Evolutionary conservation across 2,329 filamentous ascomycete genomes (phyloP).

Genomic region (Pleomassaria siparia): DNA sequence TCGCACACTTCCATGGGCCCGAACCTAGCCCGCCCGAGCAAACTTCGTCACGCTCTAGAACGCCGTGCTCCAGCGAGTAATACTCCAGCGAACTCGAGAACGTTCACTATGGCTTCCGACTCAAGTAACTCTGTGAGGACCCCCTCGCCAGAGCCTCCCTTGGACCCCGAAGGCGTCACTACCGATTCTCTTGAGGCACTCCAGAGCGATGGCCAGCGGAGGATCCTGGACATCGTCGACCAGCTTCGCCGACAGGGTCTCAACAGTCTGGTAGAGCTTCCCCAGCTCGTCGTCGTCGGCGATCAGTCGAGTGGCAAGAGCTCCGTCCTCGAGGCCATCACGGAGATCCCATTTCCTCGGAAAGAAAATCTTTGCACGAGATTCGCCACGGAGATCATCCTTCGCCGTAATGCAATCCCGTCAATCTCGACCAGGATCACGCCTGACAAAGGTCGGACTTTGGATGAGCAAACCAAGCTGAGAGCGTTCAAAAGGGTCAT

Average conservation of each 20-base stretch:
- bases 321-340: conserved; percentile 66
- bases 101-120: no score
- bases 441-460: conserved; percentile 30
- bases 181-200: conserved; percentile 45
- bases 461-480: conserved; percentile 36
- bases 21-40: no score
- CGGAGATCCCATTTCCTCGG: conserved; percentile 60
- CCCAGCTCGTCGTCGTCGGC: conserved; percentile 38
- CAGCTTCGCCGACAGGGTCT: conserved; percentile 53
- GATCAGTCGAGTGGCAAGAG: conserved; percentile 65
- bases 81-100: no score
- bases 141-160: neutral
- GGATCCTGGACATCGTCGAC: conserved; percentile 57
- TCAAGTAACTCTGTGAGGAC: neutral
- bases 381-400: conserved; percentile 57
- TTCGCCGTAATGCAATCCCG: conserved; percentile 32
- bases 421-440: conserved; percentile 42
- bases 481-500: conserved; percentile 40
- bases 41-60: no score
- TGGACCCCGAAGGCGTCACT: conserved; percentile 19
- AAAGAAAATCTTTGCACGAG: conserved; percentile 60
- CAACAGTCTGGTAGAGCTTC: conserved; percentile 32
- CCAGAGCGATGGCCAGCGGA: conserved; percentile 48
- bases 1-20: no score
- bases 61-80: no score